phyloP scores from a whole-genome alignment of 495 filamentous ascomycete species.

The Aspergillus funiculosus region DNA sequence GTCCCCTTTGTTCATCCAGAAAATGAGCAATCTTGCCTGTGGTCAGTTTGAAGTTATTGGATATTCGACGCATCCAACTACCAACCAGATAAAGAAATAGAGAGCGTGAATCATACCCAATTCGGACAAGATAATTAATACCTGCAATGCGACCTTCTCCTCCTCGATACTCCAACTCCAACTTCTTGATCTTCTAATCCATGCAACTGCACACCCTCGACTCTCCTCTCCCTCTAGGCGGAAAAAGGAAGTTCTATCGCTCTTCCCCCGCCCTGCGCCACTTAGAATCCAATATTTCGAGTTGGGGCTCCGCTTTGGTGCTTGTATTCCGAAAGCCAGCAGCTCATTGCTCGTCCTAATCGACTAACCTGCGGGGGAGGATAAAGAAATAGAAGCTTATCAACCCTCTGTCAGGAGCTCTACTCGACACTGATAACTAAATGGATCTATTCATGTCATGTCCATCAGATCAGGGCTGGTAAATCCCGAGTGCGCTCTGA shows the following conservation, averaged over 20 bases:
- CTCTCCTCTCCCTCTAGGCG: background rate
- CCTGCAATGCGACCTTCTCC: no score
- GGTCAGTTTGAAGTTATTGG: no score
- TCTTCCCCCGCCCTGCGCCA: background rate
- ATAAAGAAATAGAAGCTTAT: background rate
- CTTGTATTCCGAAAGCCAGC: background rate
- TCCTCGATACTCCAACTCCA: background rate
- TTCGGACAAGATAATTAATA: no score
- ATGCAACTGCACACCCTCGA: background rate
- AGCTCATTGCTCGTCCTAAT: background rate
- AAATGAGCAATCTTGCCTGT: no score
- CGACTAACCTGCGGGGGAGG: background rate
- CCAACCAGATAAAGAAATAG: no score
- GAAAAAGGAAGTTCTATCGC: background rate
- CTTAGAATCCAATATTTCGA: background rate
- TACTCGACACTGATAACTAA: background rate
- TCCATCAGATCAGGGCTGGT: no score
- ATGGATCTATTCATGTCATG: no score
- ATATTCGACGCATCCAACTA: no score
- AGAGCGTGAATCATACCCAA: no score
- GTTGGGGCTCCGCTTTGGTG: background rate
- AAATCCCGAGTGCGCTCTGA: background rate
- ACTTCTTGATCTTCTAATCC: background rate
- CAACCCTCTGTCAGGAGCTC: background rate
- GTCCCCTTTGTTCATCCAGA: no score